Percentiles rank a stretch among this genome's conserved stretches.
These are phyloP conservation scores for Quercus parvula DNA, from an alignment of 306 rosid genomes.

Conservation along the genomic window DNA sequence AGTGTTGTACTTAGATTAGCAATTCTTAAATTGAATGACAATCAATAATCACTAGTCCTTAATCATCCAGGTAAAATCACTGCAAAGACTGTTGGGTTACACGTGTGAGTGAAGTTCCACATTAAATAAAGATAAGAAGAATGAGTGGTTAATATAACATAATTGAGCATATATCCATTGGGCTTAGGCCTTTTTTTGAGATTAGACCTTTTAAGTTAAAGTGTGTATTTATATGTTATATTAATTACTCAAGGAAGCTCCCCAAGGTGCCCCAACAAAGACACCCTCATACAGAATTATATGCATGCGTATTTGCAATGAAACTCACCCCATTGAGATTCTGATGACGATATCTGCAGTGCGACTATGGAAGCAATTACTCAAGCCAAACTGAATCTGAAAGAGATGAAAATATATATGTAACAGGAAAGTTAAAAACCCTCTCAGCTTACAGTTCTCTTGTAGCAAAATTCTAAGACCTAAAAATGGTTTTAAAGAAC, in stretches of 20 bases:
- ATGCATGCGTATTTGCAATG: not conserved
- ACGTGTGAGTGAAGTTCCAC: too few relatives aligned
- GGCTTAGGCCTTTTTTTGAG: too few relatives aligned
- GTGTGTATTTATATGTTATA: too few relatives aligned
- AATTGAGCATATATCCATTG: too few relatives aligned
- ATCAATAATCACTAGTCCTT: not conserved
- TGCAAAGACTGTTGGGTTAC: not conserved
- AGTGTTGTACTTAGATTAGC: not conserved
- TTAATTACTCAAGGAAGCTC: too few relatives aligned
- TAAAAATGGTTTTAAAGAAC: not conserved
- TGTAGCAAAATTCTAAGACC: not conserved
- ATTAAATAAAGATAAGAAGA: too few relatives aligned
- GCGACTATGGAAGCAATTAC: slow-evolving; percentile 49
- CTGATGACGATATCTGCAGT: slow-evolving; percentile 46
- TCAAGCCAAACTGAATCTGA: slow-evolving; percentile 27
- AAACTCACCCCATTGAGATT: slow-evolving; percentile 56
- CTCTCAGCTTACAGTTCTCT: not conserved
- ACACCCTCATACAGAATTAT: not conserved
- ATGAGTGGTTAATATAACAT: too few relatives aligned
- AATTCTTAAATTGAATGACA: not conserved
- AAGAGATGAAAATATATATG: slow-evolving; percentile 5
- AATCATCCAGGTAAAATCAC: too few relatives aligned
- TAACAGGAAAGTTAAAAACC: not conserved
- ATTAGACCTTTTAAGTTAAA: too few relatives aligned
- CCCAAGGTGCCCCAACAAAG: not conserved